Conservation (phyloP, 192 early-diverging fungal genomes). For the Coemansia asiatica region DNA sequence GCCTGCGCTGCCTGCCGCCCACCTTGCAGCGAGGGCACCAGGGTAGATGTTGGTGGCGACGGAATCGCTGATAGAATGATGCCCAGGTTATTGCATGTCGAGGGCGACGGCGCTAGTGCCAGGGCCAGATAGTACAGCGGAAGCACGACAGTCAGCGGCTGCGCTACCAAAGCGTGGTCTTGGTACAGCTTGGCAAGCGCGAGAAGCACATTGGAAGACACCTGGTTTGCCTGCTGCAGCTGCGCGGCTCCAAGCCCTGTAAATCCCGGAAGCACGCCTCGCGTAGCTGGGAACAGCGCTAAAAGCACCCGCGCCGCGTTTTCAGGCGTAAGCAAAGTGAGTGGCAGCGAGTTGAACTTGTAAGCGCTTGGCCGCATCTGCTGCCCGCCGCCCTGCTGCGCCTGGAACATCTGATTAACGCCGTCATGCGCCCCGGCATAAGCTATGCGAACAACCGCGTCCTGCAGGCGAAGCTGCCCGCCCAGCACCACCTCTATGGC, state of each 20-base stretch:
- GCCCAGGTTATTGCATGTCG: constrained; percentile 89
- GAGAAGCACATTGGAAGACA: constrained; percentile 62
- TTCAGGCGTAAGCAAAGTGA: constrained; percentile 64
- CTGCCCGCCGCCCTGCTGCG: constrained; percentile 31
- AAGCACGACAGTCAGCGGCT: constrained; percentile 67
- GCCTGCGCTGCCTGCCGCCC: constrained; percentile 55
- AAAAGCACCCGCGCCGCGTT: constrained; percentile 61
- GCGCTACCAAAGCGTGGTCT: constrained; percentile 62
- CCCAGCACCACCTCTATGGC: constrained; percentile 74
- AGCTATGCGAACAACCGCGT: constrained; percentile 53
- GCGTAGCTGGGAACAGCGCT: constrained; percentile 60
- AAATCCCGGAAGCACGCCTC: constrained; percentile 70
- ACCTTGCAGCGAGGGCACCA: constrained; percentile 53
- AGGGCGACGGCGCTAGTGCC: constrained; percentile 76
- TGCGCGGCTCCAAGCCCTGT: constrained; percentile 26
- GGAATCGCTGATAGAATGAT: constrained; percentile 75
- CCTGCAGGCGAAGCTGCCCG: constrained; percentile 45
- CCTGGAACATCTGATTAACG: constrained; percentile 46
- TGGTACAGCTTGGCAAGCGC: constrained; percentile 88
- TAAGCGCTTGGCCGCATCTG: constrained; percentile 26
- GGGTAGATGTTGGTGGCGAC: constrained; percentile 55
- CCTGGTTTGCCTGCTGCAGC: constrained; percentile 53
- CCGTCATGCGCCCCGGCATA: constrained; percentile 38
- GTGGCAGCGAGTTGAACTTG: constrained; percentile 45
- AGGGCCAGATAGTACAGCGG: constrained; percentile 84